These are phyloP conservation scores for Begonia masoniana DNA, from an alignment of 306 rosid species.

Conservation along the genomic window DNA sequence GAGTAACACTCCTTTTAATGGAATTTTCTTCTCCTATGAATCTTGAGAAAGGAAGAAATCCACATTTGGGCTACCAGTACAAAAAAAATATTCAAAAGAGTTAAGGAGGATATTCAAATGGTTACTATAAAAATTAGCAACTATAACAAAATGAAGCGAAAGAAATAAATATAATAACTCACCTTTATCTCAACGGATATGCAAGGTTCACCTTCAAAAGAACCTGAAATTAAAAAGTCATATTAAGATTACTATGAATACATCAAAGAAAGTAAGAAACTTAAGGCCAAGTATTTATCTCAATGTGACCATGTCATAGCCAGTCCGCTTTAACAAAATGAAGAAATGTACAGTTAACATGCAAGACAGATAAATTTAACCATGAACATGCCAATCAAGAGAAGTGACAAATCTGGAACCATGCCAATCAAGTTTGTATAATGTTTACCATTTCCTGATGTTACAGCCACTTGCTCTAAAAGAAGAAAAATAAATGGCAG, in stretches of 20 bases:
- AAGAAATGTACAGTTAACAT: too few species aligned
- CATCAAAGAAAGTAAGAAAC: background rate
- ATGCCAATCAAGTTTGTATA: too few species aligned
- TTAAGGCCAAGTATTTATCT: background rate
- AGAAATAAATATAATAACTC: background rate
- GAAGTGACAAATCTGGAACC: too few species aligned
- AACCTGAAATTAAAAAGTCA: slow-evolving; percentile 30
- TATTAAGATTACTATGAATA: background rate
- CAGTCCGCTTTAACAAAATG: too few species aligned
- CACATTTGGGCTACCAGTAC: slow-evolving; percentile 83
- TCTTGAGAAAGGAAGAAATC: slow-evolving; percentile 76
- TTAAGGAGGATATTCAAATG: background rate
- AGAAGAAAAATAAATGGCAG: too few species aligned
- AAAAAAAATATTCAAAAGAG: slow-evolving; percentile 9
- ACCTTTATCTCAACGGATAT: slow-evolving; percentile 94
- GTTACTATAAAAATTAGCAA: slow-evolving; percentile 2
- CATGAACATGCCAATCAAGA: too few species aligned
- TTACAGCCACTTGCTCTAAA: too few species aligned
- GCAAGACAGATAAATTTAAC: too few species aligned
- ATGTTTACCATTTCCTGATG: too few species aligned
- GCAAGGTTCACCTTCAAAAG: slow-evolving; percentile 35
- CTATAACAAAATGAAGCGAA: slow-evolving; percentile 1
- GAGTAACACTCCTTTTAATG: slow-evolving; percentile 49
- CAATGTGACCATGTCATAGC: background rate
- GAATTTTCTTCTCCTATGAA: slow-evolving; percentile 59